Conservation (phyloP, 1,284 basidiomycete species). For the Ceratobasidium sp. region DNA sequence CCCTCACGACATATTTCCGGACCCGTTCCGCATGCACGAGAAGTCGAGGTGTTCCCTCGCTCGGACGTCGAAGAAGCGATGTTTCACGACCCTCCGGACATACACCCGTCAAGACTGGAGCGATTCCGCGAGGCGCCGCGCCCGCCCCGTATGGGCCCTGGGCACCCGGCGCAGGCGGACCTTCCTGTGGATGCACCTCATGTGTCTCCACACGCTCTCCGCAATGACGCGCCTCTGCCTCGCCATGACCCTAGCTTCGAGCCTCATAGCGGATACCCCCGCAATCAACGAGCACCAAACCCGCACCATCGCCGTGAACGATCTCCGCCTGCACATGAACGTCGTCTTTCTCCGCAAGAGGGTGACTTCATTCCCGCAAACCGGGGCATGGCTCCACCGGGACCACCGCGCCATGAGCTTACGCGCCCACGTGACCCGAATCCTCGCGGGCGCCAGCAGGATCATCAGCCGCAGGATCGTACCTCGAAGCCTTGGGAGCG, state of each 20-base stretch:
- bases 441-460: slow-evolving; percentile 1
- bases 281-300: neutral
- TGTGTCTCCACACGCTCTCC: slow-evolving; percentile 16
- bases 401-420: slow-evolving; percentile 4
- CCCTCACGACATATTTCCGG: neutral
- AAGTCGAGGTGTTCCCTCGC: neutral
- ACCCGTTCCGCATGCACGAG: neutral
- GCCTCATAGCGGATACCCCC: slow-evolving; percentile 12
- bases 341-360: slow-evolving; percentile 4
- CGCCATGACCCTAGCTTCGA: slow-evolving; percentile 26
- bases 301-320: slow-evolving; percentile 5
- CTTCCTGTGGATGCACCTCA: neutral
- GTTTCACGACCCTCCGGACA: slow-evolving; percentile 3
- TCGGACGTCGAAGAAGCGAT: neutral
- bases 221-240: slow-evolving; percentile 3
- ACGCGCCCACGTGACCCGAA: neutral
- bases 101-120: slow-evolving; percentile 12
- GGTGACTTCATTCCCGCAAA: slow-evolving; percentile 1
- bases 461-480: slow-evolving; percentile 17
- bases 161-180: neutral
- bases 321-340: neutral
- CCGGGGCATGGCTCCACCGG: neutral
- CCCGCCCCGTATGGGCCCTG: neutral
- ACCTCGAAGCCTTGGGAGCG: slow-evolving; percentile 28
- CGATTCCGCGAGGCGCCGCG: slow-evolving; percentile 14